A percentile compares a stretch with the other conserved stretches of the same genome.
Conservation (phyloP, 768 basidiomycete genomes). For the Melanogaster broomeanus region DNA sequence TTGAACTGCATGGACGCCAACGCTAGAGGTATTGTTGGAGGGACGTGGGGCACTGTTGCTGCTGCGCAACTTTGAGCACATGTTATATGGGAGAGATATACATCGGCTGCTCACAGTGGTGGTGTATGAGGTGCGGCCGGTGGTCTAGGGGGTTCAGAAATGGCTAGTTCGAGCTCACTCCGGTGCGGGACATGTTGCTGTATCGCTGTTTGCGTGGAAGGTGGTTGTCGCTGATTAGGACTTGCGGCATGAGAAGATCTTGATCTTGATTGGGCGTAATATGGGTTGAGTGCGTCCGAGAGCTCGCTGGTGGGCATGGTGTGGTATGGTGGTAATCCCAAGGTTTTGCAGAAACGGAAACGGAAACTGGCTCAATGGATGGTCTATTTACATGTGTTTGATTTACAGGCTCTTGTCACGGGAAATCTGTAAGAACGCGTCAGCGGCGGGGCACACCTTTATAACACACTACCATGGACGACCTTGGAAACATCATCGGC, state of each 20-base stretch:
- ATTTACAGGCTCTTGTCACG: slow-evolving; percentile 24
- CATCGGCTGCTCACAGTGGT: slow-evolving; percentile 36
- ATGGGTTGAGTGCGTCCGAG: slow-evolving; percentile 76
- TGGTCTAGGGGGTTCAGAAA: slow-evolving; percentile 42
- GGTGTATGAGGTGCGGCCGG: slow-evolving; percentile 30
- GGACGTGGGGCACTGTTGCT: slow-evolving; percentile 13
- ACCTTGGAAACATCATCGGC: slow-evolving; percentile 59
- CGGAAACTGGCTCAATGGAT: neutral
- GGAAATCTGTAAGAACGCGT: slow-evolving; percentile 40
- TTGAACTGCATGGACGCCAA: slow-evolving; percentile 49
- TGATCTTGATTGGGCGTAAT: slow-evolving; percentile 47
- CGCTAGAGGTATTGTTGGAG: slow-evolving; percentile 33
- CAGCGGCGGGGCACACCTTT: slow-evolving; percentile 28
- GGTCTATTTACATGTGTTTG: slow-evolving; percentile 33
- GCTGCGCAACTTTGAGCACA: slow-evolving; percentile 6
- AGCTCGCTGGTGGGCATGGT: slow-evolving; percentile 71
- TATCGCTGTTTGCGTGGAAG: slow-evolving; percentile 30
- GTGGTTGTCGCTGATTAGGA: slow-evolving; percentile 20
- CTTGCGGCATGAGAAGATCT: slow-evolving; percentile 21
- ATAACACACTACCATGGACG: slow-evolving; percentile 24
- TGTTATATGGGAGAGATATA: neutral
- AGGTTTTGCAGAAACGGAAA: no score
- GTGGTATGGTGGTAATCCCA: neutral
- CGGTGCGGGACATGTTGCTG: slow-evolving; percentile 54
- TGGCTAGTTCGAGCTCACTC: slow-evolving; percentile 66